Base-by-base conservation (phyloP, 257 asterid genomes). In the Solanum ossicruentum region DNA sequence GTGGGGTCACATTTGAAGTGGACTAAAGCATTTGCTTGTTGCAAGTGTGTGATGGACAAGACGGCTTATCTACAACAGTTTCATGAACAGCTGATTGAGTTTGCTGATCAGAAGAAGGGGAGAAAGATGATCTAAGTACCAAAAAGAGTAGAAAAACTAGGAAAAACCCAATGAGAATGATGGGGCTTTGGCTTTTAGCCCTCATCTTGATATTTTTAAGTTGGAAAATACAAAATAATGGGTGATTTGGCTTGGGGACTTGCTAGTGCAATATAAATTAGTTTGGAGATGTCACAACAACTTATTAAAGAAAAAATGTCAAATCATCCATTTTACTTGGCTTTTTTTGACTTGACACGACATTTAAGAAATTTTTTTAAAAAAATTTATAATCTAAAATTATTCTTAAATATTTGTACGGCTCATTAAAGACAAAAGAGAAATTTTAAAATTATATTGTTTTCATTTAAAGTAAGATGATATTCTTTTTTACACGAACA, bases 21-120 rank as follows among this genome's bases (percentile, higher is more conserved):
- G 78, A 93, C 95, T 16, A 94, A 11, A 23, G 98, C 93, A 20
- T 89, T 79, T 10, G 98, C 91, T 85, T 70, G 71, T 88, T 90
- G 89, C 98, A 94, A 39, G 52, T 78, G 88, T 83, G 65, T 8
- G 83, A 65, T 78, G 85, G 61, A 77, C 82, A 77, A 51, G 84
- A 80, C 57, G 73, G 47, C n/a, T 52, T 51, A 28, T 66, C 75
- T 36, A 87, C 84, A 71, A 84, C 85, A 15, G 23, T 55, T 28
- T 52, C 69, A 67, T 83, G 70, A 72, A 71, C 20, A 43, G 83
- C n/a, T 12, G 77, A 32, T 17, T 69, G 26, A 10, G 56, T 28
- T 39, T 67, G 86, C 7, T 56, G 80, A 8, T 5, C 87, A 28
- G 78, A 57, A 13, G 87, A 78, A 61, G 87, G 58, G 32, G 92